A percentile compares a stretch with the other conserved stretches of the same genome.
These are phyloP conservation scores for Hexamita inflata DNA, from an alignment of 208 protist species.

Conservation along the genomic window DNA sequence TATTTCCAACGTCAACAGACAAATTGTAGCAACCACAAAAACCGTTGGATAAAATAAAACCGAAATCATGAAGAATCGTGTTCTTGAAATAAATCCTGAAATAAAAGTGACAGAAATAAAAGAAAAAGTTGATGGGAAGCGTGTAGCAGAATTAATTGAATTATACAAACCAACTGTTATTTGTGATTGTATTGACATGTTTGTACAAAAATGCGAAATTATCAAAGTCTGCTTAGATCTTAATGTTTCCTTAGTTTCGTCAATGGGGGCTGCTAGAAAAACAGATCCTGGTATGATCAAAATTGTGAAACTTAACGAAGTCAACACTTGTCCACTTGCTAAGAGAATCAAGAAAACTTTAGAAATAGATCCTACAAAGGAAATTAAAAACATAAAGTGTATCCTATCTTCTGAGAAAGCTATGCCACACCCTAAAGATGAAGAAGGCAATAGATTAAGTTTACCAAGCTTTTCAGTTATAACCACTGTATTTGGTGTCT, in stretches of 20 bases:
- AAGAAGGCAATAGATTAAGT: neutral
- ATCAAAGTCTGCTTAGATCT: neutral
- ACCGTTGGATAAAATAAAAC: slow-evolving; percentile 13
- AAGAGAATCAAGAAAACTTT: neutral
- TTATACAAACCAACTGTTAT: neutral
- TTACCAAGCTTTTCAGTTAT: slow-evolving; percentile 1
- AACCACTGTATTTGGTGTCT: slow-evolving; percentile 12
- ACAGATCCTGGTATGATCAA: neutral
- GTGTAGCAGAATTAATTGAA: neutral
- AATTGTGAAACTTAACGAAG: neutral
- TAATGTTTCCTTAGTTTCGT: neutral
- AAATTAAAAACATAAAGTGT: too few relatives aligned
- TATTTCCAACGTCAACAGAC: neutral
- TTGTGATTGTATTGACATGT: slow-evolving; percentile 5
- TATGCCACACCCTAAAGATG: slow-evolving; percentile 9
- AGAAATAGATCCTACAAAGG: neutral
- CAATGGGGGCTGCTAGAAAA: slow-evolving; percentile 21
- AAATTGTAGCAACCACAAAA: slow-evolving; percentile 4
- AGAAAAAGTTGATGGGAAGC: neutral
- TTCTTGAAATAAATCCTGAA: neutral
- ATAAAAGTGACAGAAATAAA: neutral
- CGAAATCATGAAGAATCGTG: neutral
- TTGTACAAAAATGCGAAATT: slow-evolving; percentile 12
- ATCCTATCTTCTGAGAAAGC: neutral
- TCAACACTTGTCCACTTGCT: neutral